Conservation (phyloP, 2,329 filamentous ascomycete species). For the Knufia fluminis region DNA sequence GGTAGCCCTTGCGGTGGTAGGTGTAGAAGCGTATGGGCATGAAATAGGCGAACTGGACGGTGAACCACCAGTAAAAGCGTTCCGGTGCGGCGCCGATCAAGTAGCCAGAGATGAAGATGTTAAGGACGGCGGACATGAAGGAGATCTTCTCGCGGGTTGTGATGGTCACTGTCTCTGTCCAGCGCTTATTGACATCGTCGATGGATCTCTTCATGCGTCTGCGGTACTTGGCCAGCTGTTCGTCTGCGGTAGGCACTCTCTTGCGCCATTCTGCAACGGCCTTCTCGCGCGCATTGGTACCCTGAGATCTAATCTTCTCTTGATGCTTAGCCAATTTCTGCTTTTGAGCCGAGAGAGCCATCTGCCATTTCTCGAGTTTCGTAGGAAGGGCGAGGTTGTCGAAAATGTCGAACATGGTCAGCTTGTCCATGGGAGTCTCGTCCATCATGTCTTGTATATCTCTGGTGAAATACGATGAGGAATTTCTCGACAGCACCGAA, state of each 20-base stretch:
- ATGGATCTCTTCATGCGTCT: slow-evolving; percentile 79
- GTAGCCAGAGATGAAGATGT: slow-evolving; percentile 95
- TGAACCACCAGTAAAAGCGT: slow-evolving; percentile 90
- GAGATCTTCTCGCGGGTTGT: slow-evolving; percentile 87
- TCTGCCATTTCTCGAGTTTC: slow-evolving; percentile 83
- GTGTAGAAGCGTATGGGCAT: slow-evolving; percentile 93
- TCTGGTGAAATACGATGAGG: slow-evolving; percentile 70
- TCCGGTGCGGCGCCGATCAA: slow-evolving; percentile 78
- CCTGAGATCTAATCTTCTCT: slow-evolving; percentile 56
- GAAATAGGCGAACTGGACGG: slow-evolving; percentile 77
- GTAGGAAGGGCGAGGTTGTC: slow-evolving; percentile 87
- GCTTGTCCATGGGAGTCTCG: slow-evolving; percentile 75
- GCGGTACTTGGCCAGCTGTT: slow-evolving; percentile 84
- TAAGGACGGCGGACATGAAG: slow-evolving; percentile 92
- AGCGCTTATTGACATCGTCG: slow-evolving; percentile 73
- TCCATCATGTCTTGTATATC: slow-evolving; percentile 83
- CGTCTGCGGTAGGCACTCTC: slow-evolving; percentile 75
- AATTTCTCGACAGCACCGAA: slow-evolving; percentile 57
- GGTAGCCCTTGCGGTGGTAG: slow-evolving; percentile 84
- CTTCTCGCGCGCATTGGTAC: slow-evolving; percentile 70
- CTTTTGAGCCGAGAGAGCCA: slow-evolving; percentile 69
- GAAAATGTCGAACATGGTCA: slow-evolving; percentile 85
- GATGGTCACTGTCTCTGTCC: slow-evolving; percentile 83
- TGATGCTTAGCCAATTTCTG: slow-evolving; percentile 76
- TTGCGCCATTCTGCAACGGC: slow-evolving; percentile 91